Evolutionary conservation across 352 stramenopile species (phyloP).

Genomic region (Globisporangium splendens): DNA sequence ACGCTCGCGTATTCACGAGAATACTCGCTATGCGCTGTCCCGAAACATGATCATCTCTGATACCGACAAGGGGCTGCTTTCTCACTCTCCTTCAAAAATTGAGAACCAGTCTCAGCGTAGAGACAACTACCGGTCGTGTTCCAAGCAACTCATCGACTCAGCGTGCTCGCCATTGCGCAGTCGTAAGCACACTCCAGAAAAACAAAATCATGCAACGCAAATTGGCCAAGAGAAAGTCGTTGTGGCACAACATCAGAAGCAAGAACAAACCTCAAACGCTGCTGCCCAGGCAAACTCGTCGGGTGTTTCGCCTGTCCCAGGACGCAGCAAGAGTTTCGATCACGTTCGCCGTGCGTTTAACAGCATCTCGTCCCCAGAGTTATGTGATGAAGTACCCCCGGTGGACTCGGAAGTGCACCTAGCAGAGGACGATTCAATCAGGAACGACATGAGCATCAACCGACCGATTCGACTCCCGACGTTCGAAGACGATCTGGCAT

Average conservation of each 20-base stretch:
- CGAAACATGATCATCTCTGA: background rate
- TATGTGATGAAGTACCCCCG: too few species aligned
- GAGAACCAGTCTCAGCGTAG: background rate
- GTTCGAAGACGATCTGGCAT: conserved; percentile 58
- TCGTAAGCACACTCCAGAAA: background rate
- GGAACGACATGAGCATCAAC: conserved; percentile 17
- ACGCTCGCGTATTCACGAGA: conserved; percentile 4
- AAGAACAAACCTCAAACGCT: background rate
- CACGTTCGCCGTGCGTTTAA: conserved; percentile 21
- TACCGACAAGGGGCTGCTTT: background rate
- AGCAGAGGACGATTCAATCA: conserved; percentile 18
- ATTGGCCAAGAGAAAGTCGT: background rate
- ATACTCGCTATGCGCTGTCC: conserved; percentile 5
- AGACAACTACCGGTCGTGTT: background rate
- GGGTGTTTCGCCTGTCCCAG: background rate
- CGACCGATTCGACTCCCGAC: conserved; percentile 29
- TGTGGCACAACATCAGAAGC: background rate
- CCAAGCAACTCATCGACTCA: conserved; percentile 18
- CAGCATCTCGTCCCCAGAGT: conserved; percentile 9
- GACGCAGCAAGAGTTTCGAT: conserved; percentile 24
- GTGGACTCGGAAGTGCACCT: conserved; percentile 10
- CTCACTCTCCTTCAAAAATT: background rate
- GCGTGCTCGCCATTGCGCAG: conserved; percentile 23
- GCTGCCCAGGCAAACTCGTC: background rate
- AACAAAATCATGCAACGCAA: background rate